Conservation (phyloP, 2,329 filamentous ascomycete species). For the Zopfia rhizophila region DNA sequence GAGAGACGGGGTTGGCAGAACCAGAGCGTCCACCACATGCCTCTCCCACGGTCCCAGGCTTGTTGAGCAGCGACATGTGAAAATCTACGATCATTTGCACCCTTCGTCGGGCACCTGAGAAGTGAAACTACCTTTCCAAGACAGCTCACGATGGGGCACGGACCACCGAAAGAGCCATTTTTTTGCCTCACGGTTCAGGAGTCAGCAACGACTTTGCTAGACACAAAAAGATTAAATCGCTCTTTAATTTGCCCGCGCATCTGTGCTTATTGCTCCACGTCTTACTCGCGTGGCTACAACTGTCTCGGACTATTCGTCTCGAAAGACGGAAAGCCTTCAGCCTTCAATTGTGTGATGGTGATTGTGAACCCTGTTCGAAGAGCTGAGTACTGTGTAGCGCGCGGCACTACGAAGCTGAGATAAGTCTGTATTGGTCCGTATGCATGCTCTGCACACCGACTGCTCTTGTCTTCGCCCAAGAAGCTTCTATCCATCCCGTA, state of each 20-base stretch:
- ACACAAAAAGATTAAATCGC: constrained; percentile 28
- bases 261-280: constrained; percentile 23
- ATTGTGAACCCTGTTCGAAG: not conserved
- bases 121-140: too few species aligned
- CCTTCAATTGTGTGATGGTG: too few species aligned
- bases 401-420: not conserved
- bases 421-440: constrained; percentile 1
- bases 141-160: constrained; percentile 16
- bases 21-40: too few species aligned
- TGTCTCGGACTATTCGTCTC: constrained; percentile 28
- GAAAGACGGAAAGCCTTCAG: too few species aligned
- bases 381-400: constrained; percentile 1
- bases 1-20: too few species aligned
- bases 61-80: too few species aligned
- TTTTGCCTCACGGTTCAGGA: constrained; percentile 18
- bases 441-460: constrained; percentile 27
- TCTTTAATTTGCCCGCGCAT: constrained; percentile 21
- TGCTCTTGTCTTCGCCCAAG: constrained; percentile 7
- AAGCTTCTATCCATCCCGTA: not conserved
- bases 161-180: constrained; percentile 31
- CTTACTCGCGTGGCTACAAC: constrained; percentile 25
- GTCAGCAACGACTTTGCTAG: constrained; percentile 19
- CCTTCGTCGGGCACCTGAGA: too few species aligned
- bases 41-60: too few species aligned
- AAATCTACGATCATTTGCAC: too few species aligned